Conservation (phyloP, 345 rosid species). For the Heritiera littoralis region DNA sequence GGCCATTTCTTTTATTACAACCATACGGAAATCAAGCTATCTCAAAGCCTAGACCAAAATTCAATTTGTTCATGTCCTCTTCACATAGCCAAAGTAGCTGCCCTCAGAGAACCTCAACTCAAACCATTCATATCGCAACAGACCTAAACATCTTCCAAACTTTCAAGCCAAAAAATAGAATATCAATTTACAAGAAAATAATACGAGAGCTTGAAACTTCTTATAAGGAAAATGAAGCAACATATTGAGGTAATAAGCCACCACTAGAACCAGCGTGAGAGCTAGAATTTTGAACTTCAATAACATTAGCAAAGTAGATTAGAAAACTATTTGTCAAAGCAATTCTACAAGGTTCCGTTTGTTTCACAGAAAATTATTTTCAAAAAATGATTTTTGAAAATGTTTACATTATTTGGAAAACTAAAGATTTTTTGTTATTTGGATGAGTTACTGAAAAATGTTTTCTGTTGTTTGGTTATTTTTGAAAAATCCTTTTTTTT, state of each 20-base stretch:
- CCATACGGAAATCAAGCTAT: not conserved
- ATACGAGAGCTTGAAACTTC: not conserved
- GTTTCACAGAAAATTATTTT: too few species aligned
- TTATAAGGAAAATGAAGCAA: not conserved
- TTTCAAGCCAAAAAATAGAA: constrained; percentile 1
- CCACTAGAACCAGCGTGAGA: not conserved
- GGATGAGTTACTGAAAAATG: too few species aligned
- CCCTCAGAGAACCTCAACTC: not conserved
- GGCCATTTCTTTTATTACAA: not conserved
- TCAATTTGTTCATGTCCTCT: not conserved
- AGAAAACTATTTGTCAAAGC: not conserved
- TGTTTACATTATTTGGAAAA: too few species aligned
- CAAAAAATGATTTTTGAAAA: too few species aligned
- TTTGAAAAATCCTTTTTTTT: too few species aligned
- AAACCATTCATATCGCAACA: not conserved
- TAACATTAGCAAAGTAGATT: not conserved
- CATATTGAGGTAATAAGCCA: not conserved
- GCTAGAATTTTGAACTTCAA: not conserved
- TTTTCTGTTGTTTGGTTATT: too few species aligned
- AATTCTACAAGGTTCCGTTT: not conserved
- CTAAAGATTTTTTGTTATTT: too few species aligned
- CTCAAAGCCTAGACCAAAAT: not conserved
- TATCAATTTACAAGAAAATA: not conserved
- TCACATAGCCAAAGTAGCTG: not conserved
- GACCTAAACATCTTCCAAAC: not conserved